Percentiles rank a stretch among this genome's conserved stretches.
These are phyloP conservation scores for Tremella fuciformis DNA, from an alignment of 768 basidiomycete genomes.

Conservation along the genomic window DNA sequence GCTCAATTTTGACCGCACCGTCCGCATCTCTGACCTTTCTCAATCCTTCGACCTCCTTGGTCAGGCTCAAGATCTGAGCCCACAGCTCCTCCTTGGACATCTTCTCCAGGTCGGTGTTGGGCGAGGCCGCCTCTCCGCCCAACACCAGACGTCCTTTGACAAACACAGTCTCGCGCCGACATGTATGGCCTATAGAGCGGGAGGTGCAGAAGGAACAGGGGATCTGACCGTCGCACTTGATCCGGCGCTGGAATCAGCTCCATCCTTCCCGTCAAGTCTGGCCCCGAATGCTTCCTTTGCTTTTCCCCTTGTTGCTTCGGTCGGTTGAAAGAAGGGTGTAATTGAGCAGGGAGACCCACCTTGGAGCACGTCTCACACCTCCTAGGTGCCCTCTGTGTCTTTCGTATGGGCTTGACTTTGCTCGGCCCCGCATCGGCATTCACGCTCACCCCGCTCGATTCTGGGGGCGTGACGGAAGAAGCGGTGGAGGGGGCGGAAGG, in stretches of 20 bases:
- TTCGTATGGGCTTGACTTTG: neutral
- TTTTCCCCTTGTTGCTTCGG: too few species aligned
- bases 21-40: neutral
- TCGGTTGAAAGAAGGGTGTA: too few species aligned
- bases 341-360: neutral
- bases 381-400: neutral
- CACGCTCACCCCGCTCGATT: too few species aligned
- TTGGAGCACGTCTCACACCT: constrained; percentile 4
- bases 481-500: too few species aligned
- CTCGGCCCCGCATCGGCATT: too few species aligned
- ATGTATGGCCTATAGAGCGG: neutral
- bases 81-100: constrained; percentile 6
- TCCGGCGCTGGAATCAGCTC: constrained; percentile 2
- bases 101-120: neutral
- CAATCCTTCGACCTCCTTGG: neutral
- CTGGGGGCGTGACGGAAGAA: too few species aligned
- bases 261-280: too few species aligned
- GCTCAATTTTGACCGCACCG: too few species aligned
- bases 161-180: neutral
- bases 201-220: constrained; percentile 1
- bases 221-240: constrained; percentile 3
- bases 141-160: constrained; percentile 1
- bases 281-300: too few species aligned
- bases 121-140: neutral
- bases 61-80: neutral